Evolutionary conservation across 2,329 filamentous ascomycete genomes (phyloP).

Genomic region (Diaporthe destruens): DNA sequence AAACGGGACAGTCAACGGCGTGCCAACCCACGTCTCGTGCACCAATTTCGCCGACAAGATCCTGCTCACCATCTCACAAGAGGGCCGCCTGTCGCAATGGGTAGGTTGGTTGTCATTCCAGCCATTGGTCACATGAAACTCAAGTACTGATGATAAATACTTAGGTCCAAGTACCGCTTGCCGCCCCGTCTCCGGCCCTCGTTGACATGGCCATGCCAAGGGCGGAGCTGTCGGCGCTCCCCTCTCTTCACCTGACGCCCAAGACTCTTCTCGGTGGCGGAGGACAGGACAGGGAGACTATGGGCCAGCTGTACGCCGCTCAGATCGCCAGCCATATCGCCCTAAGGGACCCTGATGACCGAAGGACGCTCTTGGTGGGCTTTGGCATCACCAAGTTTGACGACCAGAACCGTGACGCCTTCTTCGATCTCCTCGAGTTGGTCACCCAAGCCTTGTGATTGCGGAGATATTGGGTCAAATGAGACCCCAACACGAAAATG

Average conservation of each 20-base stretch:
- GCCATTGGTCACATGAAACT: conserved; percentile 43
- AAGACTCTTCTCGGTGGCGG: conserved; percentile 89
- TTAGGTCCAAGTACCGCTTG: conserved; percentile 83
- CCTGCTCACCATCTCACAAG: conserved; percentile 88
- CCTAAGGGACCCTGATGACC: conserved; percentile 75
- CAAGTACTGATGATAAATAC: conserved; percentile 43
- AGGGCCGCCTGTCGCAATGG: conserved; percentile 91
- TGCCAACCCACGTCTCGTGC: conserved; percentile 78
- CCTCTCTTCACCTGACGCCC: conserved; percentile 84
- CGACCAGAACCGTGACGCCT: conserved; percentile 63
- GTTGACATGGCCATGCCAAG: conserved; percentile 71
- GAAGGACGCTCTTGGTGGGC: conserved; percentile 71
- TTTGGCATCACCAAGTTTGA: conserved; percentile 68
- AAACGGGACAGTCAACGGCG: conserved; percentile 73
- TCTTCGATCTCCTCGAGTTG: conserved; percentile 75
- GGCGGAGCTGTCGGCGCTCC: conserved; percentile 68
- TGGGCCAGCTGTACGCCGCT: conserved; percentile 89
- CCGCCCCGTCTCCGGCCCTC: conserved; percentile 72
- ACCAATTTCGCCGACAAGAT: conserved; percentile 91
- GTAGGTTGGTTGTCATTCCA: conserved; percentile 62
- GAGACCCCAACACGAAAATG: neutral
- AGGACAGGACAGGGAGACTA: conserved; percentile 80
- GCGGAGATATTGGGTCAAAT: too few species aligned
- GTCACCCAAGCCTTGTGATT: conserved; percentile 67
- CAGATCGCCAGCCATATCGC: conserved; percentile 87